Conservation (phyloP, 2,329 filamentous ascomycete genomes). For the Fusarium illudens region DNA sequence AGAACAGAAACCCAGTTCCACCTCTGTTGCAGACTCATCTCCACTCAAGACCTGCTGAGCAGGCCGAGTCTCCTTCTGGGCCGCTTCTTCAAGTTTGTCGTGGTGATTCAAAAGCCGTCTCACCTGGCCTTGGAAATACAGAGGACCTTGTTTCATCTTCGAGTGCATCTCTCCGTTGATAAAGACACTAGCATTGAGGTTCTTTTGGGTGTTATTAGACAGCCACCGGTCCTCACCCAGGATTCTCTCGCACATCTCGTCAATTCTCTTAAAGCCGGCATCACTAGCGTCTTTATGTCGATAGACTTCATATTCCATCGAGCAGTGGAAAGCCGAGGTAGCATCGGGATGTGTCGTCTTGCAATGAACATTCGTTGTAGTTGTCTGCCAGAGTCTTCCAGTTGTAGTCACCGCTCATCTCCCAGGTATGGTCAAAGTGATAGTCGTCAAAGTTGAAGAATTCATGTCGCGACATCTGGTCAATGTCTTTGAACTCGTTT, state of each 20-base stretch:
- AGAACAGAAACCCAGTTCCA: background rate
- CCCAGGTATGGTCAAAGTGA: constrained; percentile 63
- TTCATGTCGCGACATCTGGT: constrained; percentile 53
- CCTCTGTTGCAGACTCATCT: background rate
- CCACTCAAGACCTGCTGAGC: background rate
- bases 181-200: constrained; percentile 11
- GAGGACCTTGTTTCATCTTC: constrained; percentile 3
- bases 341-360: constrained; percentile 16
- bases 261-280: background rate
- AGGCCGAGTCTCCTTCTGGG: background rate
- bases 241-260: constrained; percentile 10
- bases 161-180: constrained; percentile 16
- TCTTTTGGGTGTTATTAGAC: constrained; percentile 1
- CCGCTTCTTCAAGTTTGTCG: background rate
- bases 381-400: constrained; percentile 62
- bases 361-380: constrained; percentile 31
- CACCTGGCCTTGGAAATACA: background rate
- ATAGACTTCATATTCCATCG: constrained; percentile 20
- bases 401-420: constrained; percentile 63
- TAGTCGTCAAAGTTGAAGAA: constrained; percentile 60
- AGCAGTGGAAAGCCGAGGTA: background rate
- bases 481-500: constrained; percentile 58
- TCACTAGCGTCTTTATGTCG: constrained; percentile 1
- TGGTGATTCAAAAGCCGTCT: background rate
- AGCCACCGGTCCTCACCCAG: constrained; percentile 5